Base-by-base conservation (phyloP, 2,329 filamentous ascomycete species). In the Balansia obtecta region DNA sequence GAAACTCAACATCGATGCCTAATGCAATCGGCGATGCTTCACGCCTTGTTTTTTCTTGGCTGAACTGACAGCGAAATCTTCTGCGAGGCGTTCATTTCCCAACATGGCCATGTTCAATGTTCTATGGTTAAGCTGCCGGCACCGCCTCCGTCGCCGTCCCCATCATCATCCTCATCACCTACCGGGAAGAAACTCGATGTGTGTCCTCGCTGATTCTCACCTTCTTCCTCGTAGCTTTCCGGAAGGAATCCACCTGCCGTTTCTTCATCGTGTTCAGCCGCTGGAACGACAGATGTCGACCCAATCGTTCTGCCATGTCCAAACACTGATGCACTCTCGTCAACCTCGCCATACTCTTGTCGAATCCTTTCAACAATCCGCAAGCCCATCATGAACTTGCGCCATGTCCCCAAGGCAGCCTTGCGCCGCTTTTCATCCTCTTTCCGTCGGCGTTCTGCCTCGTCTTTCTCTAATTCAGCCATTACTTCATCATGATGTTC, bases 341-440 rank as follows among this genome's bases (percentile, higher is more conserved):
- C 70, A 4, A 77, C 69, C 38, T 82, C 75, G 1, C 85, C 86
- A 63, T 94, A 94, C 53, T 95, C 86, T 50, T 82, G 76, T 40
- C 75, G 75, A 40, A 94, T 83, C 46, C 88, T 76, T 63, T 93
- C 77, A 18, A 88, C 75, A 51, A 97, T 93, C 3, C 88, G 77
- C 67, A 96, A 63, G 0, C 90, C 90, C 73, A 90, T 86, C 13
- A 95, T 67, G 58, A 96, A 88, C 65, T 86, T 94, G 51, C 86
- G 79, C 93, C 93, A 98, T 56, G 82, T 79, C 1, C 76, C 77
- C 44, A 97, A 63, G 1, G 86, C 82, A 12, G 78, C 74, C 54
- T 86, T 89, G 48, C 84, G 80, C 8, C 86, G 76, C 68, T 95
- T 96, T 53, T 86, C 84, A 53, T 93, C 83, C 61, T 95, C 89